These are phyloP conservation scores for Pseudogymnoascus sp. DNA, from an alignment of 2,329 filamentous ascomycete species.

Conservation along the genomic window DNA sequence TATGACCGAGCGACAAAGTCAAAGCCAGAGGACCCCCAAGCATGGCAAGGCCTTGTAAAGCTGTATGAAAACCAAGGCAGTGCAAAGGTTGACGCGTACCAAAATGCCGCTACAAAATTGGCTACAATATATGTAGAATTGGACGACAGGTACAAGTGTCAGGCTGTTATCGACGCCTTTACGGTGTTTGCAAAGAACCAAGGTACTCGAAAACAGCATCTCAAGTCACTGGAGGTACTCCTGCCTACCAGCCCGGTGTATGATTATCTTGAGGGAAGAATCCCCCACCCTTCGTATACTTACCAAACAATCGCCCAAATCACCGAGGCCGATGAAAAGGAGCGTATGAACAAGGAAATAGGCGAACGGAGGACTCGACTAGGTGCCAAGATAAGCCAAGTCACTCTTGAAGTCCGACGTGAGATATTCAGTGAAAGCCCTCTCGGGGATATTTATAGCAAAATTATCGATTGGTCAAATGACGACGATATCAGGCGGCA, in stretches of 20 bases:
- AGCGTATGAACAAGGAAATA: constrained; percentile 82
- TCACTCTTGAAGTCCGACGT: constrained; percentile 77
- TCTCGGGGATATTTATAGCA: constrained; percentile 70
- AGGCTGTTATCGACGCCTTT: constrained; percentile 70
- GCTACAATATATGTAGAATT: constrained; percentile 64
- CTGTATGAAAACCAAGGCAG: constrained; percentile 72
- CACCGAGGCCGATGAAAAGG: constrained; percentile 76
- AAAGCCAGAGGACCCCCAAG: constrained; percentile 69
- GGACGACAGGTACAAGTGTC: constrained; percentile 55
- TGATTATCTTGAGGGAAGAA: constrained; percentile 68
- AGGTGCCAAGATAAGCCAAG: constrained; percentile 73
- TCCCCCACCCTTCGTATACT: constrained; percentile 70
- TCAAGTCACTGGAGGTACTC: constrained; percentile 64
- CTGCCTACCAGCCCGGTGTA: constrained; percentile 79
- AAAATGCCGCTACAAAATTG: constrained; percentile 61
- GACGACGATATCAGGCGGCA: constrained; percentile 77
- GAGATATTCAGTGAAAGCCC: constrained; percentile 71
- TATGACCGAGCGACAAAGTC: constrained; percentile 66
- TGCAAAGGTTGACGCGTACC: constrained; percentile 64
- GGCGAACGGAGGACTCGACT: constrained; percentile 80
- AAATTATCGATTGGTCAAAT: constrained; percentile 80
- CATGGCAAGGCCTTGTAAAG: constrained; percentile 83
- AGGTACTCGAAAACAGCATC: constrained; percentile 66
- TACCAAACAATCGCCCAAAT: constrained; percentile 79
- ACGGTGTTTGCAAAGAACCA: constrained; percentile 63